These are phyloP conservation scores for Pleoardoris graminearum DNA, from an alignment of 2,329 filamentous ascomycete genomes.

Conservation along the genomic window DNA sequence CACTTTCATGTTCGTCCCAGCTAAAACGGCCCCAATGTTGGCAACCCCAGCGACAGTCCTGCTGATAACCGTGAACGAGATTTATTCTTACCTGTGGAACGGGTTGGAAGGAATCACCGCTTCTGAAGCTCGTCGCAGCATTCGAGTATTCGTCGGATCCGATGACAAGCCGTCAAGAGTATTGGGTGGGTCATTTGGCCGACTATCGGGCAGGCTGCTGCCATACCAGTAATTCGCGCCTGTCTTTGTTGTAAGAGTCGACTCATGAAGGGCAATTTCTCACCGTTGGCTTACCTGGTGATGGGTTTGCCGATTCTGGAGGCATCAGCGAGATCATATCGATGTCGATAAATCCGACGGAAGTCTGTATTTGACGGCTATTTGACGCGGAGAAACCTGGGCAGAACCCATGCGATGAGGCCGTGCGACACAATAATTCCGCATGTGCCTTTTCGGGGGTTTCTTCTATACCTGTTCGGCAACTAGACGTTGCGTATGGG, in stretches of 20 bases:
- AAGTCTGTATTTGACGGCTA: conserved; percentile 26
- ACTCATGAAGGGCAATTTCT: background rate
- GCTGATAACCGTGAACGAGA: conserved; percentile 5
- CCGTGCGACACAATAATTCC: conserved; percentile 32
- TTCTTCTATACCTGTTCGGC: conserved; percentile 32
- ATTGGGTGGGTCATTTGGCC: conserved; percentile 24
- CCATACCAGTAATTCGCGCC: conserved; percentile 42
- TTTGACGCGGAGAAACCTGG: conserved; percentile 18
- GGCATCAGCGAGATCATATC: conserved; percentile 45
- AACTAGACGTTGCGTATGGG: conserved; percentile 27
- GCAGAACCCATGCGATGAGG: conserved; percentile 25
- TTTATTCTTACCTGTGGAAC: conserved; percentile 35
- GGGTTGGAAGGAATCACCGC: conserved; percentile 32
- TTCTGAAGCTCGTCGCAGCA: conserved; percentile 40
- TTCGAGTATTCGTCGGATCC: conserved; percentile 28
- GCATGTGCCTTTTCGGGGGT: conserved; percentile 29
- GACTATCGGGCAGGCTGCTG: conserved; percentile 34
- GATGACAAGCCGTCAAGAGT: conserved; percentile 29
- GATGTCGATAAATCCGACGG: conserved; percentile 22
- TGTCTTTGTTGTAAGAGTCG: conserved; percentile 21
- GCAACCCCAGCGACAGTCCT: background rate
- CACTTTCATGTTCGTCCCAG: background rate
- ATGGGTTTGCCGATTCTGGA: conserved; percentile 39
- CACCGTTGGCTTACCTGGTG: conserved; percentile 30
- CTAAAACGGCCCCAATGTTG: background rate